A percentile compares a stretch with the other conserved stretches of the same genome.
These are phyloP conservation scores for Geotrichum aggregatum DNA, from an alignment of 1,139 yeast genomes.

Conservation along the genomic window DNA sequence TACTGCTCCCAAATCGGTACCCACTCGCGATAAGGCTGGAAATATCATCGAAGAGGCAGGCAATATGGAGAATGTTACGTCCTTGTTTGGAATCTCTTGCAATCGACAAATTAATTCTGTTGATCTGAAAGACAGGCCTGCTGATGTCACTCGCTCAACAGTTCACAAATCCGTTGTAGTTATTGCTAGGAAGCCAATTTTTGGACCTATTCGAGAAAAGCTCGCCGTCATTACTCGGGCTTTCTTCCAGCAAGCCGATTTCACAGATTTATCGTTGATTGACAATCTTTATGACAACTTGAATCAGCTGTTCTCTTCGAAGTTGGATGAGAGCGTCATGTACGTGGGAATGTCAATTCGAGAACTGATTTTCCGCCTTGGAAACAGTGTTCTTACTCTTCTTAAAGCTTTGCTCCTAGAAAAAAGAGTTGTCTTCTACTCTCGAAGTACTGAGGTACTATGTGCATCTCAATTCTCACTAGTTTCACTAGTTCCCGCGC, in stretches of 20 bases:
- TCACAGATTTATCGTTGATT: conserved; percentile 64
- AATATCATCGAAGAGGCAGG: conserved; percentile 33
- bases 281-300: conserved; percentile 72
- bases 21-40: conserved; percentile 36
- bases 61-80: conserved; percentile 51
- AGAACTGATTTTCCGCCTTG: conserved; percentile 57
- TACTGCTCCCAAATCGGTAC: conserved; percentile 47
- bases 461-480: conserved; percentile 68
- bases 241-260: conserved; percentile 75
- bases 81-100: conserved; percentile 91
- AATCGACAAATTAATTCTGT: conserved; percentile 73
- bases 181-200: conserved; percentile 80
- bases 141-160: conserved; percentile 77
- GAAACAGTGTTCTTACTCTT: conserved; percentile 58
- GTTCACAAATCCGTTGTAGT: conserved; percentile 91
- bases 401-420: conserved; percentile 77
- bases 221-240: conserved; percentile 84
- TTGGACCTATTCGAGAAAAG: conserved; percentile 80
- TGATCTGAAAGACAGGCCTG: conserved; percentile 54
- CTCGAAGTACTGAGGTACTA: conserved; percentile 75
- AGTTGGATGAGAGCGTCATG: conserved; percentile 50
- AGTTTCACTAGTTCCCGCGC: conserved; percentile 70
- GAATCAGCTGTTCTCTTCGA: conserved; percentile 43
- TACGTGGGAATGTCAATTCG: conserved; percentile 75
- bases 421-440: conserved; percentile 59